phyloP scores from a whole-genome alignment of 306 rosid genomes.

The Cicer pinnatifidum region DNA sequence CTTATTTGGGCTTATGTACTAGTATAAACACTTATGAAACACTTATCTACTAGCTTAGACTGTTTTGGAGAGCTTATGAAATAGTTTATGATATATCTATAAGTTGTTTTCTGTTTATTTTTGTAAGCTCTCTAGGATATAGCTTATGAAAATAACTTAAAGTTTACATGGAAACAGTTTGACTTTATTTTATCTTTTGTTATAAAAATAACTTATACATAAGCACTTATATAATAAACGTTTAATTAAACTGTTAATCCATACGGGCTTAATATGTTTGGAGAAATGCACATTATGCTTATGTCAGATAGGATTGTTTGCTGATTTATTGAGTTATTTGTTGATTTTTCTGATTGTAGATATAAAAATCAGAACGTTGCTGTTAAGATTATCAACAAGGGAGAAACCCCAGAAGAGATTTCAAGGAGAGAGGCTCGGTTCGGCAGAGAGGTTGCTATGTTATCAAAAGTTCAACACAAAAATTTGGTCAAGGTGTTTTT shows the following conservation, averaged over 20 bases:
- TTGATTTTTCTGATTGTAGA: conserved; percentile 47
- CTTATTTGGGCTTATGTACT: not conserved
- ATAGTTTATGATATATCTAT: not conserved
- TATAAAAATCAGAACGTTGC: conserved; percentile 57
- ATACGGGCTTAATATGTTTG: conserved; percentile 2
- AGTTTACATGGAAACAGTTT: not conserved
- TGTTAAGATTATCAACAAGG: conserved; percentile 57
- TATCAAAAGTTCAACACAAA: conserved; percentile 88
- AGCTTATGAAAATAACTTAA: not conserved
- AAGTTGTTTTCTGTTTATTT: not conserved
- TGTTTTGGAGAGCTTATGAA: not conserved
- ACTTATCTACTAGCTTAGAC: not conserved
- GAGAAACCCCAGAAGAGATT: conserved; percentile 57
- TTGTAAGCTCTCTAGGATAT: not conserved
- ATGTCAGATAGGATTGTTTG: not conserved
- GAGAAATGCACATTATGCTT: conserved; percentile 15
- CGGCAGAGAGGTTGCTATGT: conserved; percentile 84
- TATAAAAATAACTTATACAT: not conserved
- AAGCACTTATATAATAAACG: not conserved
- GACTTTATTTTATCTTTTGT: not conserved
- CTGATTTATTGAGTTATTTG: conserved; percentile 27
- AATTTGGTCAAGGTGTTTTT: conserved; percentile 78
- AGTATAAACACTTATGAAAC: not conserved
- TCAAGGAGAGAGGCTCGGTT: conserved; percentile 75
- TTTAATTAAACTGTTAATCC: not conserved